These are phyloP conservation scores for Cyclanthera cordifolia DNA, from an alignment of 306 rosid species.

Conservation along the genomic window DNA sequence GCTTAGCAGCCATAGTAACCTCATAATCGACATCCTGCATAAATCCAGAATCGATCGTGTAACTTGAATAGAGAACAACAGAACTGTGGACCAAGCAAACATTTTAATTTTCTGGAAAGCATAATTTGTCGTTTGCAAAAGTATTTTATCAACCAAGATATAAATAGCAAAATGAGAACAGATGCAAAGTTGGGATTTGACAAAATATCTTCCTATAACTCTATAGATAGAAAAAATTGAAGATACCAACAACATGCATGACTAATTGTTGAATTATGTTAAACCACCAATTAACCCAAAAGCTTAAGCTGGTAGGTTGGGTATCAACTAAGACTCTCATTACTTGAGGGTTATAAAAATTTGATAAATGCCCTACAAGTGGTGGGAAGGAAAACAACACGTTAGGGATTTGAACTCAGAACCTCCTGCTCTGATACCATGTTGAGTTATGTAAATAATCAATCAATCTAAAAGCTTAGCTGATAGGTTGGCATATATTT, in stretches of 20 bases:
- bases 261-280: too few relatives aligned
- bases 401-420: too few relatives aligned
- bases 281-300: too few relatives aligned
- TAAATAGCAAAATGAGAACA: background rate
- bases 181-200: background rate
- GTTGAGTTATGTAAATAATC: too few relatives aligned
- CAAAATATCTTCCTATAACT: background rate
- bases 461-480: too few relatives aligned
- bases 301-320: too few relatives aligned
- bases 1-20: conserved; percentile 67
- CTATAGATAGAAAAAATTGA: background rate
- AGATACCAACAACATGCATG: background rate
- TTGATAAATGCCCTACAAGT: too few relatives aligned
- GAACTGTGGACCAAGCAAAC: background rate
- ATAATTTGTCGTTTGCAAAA: background rate
- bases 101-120: background rate
- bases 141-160: background rate
- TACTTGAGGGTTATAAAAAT: too few relatives aligned
- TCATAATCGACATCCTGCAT: conserved; percentile 84
- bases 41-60: conserved; percentile 12
- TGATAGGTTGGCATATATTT: too few relatives aligned
- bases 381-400: too few relatives aligned
- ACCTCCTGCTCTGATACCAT: too few relatives aligned
- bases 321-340: too few relatives aligned
- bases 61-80: conserved; percentile 3